phyloP scores from a whole-genome alignment of 352 stramenopile species.

The Phytophthora idaei region DNA sequence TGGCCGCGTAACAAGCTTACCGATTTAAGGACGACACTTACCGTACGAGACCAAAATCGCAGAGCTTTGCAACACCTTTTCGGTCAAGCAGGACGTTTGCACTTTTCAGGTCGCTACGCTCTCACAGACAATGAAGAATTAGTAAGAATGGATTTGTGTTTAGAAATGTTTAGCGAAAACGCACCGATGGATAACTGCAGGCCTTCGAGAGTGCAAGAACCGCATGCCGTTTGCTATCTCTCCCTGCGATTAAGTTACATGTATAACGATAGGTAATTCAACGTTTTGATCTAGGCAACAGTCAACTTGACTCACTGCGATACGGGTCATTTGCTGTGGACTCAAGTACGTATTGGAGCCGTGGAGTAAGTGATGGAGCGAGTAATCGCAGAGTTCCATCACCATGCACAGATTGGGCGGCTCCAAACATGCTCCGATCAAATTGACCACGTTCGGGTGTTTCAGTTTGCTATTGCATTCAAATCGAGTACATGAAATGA shows the following conservation, averaged over 20 bases:
- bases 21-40: slow-evolving; percentile 18
- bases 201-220: slow-evolving; percentile 84
- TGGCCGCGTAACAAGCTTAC: background rate
- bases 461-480: slow-evolving; percentile 49
- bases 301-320: slow-evolving; percentile 39
- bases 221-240: slow-evolving; percentile 86
- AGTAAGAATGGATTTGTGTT: background rate
- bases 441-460: slow-evolving; percentile 76
- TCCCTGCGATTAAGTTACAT: slow-evolving; percentile 34
- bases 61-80: slow-evolving; percentile 85
- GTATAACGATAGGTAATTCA: too few relatives aligned
- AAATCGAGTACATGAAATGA: background rate
- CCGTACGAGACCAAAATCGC: slow-evolving; percentile 91
- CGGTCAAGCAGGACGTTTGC: slow-evolving; percentile 86
- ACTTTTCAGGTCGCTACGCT: slow-evolving; percentile 85
- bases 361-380: slow-evolving; percentile 71
- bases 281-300: background rate
- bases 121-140: background rate
- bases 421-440: slow-evolving; percentile 78
- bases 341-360: slow-evolving; percentile 55
- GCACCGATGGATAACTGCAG: slow-evolving; percentile 88
- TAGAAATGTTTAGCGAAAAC: background rate
- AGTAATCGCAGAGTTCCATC: slow-evolving; percentile 79
- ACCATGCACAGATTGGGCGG: slow-evolving; percentile 84
- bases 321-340: slow-evolving; percentile 54